Base-by-base conservation (phyloP, 2,329 filamentous ascomycete genomes). In the Aspergillus viridinutans region DNA sequence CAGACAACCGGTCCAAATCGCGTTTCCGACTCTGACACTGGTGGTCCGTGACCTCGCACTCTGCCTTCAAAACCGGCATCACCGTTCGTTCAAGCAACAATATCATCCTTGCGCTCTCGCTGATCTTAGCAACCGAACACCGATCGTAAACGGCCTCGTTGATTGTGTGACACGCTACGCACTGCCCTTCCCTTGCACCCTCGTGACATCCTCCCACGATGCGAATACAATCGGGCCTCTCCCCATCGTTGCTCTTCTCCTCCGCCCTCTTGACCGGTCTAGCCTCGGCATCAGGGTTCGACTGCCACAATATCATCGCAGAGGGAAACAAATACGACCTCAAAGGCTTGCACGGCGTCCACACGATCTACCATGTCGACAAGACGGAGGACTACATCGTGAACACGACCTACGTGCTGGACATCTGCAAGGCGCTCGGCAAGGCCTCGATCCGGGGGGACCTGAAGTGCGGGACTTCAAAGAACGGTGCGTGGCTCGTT, bases 271-370 rank as follows among this genome's bases (percentile, higher is more conserved):
- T 72, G 9, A 58, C 72, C 17, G 53, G 63, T n/a, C 58, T 74
- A 12, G 63, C 61, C 9, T 58, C 69, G 9, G 72, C 72, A 1
- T 48, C 63, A 43, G 68, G 61, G 53, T 74, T 77, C 60, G 71
- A 77, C 62, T 78, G 76, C 66, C 57, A 62, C 6, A 52, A 74
- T 35, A 69, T 78, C 53, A 67, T 64, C 28, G 60, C 69, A 25
- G 70, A 74, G 50, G 65, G 64, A 40, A 68, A 72, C 62, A 74
- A 72, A 56, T 78, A 75, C 53, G 70, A 77, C 55, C 63, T 78
- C 29, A 73, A 68, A 40, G 61, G 68, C 38, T 64, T 78, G 45
- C 69, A 67, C 43, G 74, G 74, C 10, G 72, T 73, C 1, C 76
- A 78, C 57, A 62, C 68, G 52, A 52, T 75, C 40, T 71, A 64